Percentiles rank a stretch among this genome's conserved stretches.
Evolutionary conservation across 164 flowering plant genomes (phyloP).

Genomic region (Chimonanthus salicifolius): DNA sequence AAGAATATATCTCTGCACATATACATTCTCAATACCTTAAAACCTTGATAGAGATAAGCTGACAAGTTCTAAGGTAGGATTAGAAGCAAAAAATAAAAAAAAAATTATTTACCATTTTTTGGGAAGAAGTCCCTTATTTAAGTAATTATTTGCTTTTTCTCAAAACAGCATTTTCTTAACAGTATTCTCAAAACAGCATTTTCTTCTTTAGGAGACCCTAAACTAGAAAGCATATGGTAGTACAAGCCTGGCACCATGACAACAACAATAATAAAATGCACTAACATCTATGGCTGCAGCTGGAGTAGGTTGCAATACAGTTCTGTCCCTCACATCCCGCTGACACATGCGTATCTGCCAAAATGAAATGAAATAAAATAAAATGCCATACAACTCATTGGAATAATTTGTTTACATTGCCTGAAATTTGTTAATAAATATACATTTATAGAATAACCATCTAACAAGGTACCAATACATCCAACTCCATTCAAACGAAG

Average conservation of each 20-base stretch:
- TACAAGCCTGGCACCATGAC: too few species aligned
- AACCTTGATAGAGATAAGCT: too few species aligned
- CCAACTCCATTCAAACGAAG: not conserved
- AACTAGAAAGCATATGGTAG: too few species aligned
- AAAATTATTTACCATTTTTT: not conserved
- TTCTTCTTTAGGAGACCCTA: too few species aligned
- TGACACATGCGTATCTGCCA: slow-evolving; percentile 88
- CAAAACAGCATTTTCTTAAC: not conserved
- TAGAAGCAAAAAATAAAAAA: too few species aligned
- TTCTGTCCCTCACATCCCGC: slow-evolving; percentile 82
- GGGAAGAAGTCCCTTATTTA: too few species aligned
- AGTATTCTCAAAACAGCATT: not conserved
- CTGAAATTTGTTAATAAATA: not conserved
- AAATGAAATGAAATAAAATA: not conserved
- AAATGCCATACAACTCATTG: not conserved
- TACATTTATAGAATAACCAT: not conserved
- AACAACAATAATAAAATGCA: not conserved
- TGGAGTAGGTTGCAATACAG: slow-evolving; percentile 84
- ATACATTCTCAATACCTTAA: too few species aligned
- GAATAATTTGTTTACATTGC: not conserved
- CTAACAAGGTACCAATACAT: not conserved
- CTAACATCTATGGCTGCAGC: slow-evolving; percentile 99
- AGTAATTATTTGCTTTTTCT: not conserved
- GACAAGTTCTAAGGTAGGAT: not conserved
- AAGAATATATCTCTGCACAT: too few species aligned